These are phyloP conservation scores for Zalaria obscura DNA, from an alignment of 2,329 filamentous ascomycete species.

Conservation along the genomic window DNA sequence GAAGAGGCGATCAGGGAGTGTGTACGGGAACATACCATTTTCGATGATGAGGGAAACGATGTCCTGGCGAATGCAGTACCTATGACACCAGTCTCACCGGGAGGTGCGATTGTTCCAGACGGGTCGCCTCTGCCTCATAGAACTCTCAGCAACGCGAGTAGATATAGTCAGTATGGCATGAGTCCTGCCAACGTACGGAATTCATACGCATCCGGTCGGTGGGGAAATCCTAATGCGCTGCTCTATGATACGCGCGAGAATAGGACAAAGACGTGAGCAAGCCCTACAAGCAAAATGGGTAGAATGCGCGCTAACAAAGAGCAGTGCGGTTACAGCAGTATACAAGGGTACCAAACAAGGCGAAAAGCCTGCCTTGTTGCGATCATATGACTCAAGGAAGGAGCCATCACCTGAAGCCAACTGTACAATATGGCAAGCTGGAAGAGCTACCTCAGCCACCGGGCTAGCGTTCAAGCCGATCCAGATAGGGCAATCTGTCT, in stretches of 20 bases:
- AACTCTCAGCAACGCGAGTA: constrained; percentile 66
- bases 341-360: constrained; percentile 70
- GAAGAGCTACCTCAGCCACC: constrained; percentile 82
- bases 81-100: constrained; percentile 30
- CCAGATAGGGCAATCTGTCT: constrained; percentile 80
- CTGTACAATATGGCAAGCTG: constrained; percentile 94
- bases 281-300: not conserved
- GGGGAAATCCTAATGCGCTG: constrained; percentile 70
- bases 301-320: constrained; percentile 9
- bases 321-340: constrained; percentile 75
- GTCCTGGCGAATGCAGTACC: constrained; percentile 32
- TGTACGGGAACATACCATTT: constrained; percentile 66
- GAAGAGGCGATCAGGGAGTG: constrained; percentile 88
- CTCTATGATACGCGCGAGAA: constrained; percentile 76
- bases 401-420: constrained; percentile 80
- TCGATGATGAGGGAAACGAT: constrained; percentile 74
- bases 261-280: constrained; percentile 64
- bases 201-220: constrained; percentile 38
- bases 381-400: constrained; percentile 89
- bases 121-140: constrained; percentile 32
- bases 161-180: constrained; percentile 65
- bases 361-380: constrained; percentile 53
- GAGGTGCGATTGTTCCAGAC: constrained; percentile 17
- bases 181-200: constrained; percentile 41
- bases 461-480: constrained; percentile 93